phyloP scores from a whole-genome alignment of 805 yeast species.

The Candida easanensis region DNA sequence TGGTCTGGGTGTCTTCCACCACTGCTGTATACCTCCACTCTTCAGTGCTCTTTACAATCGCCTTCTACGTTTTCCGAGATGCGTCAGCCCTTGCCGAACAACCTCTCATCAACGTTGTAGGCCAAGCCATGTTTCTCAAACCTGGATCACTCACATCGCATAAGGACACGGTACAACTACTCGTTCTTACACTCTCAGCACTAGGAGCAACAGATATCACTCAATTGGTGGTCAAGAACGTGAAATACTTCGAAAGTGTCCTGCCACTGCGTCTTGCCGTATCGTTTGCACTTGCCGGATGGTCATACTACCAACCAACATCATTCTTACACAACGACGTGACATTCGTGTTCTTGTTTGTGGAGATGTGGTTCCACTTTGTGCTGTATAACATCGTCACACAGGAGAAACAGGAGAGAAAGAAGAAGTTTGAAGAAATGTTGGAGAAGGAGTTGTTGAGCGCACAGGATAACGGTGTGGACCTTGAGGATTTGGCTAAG shows the following conservation, averaged over 20 bases:
- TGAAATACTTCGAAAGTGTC: conserved; percentile 51
- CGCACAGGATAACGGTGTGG: conserved; percentile 18
- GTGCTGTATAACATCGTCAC: conserved; percentile 58
- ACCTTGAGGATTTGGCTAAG: conserved; percentile 15
- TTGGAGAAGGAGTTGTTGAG: conserved; percentile 18
- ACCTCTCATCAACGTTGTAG: conserved; percentile 48
- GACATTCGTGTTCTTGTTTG: conserved; percentile 52
- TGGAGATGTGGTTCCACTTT: conserved; percentile 70
- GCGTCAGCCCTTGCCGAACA: conserved; percentile 43
- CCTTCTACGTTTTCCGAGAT: conserved; percentile 47
- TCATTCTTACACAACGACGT: conserved; percentile 55
- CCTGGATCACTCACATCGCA: conserved; percentile 2
- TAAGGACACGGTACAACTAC: conserved; percentile 1
- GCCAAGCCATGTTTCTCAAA: conserved; percentile 45
- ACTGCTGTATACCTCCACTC: conserved; percentile 47
- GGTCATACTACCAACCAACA: conserved; percentile 44
- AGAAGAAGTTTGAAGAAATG: conserved; percentile 41
- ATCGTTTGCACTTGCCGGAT: conserved; percentile 48
- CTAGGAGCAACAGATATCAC: conserved; percentile 52
- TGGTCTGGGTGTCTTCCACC: conserved; percentile 52
- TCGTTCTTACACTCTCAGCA: conserved; percentile 41
- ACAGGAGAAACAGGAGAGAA: conserved; percentile 50
- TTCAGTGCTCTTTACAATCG: conserved; percentile 39
- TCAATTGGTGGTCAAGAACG: conserved; percentile 48
- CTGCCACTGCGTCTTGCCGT: conserved; percentile 55